Conservation (phyloP, 805 yeast genomes). For the Metschnikowia rubicola region DNA sequence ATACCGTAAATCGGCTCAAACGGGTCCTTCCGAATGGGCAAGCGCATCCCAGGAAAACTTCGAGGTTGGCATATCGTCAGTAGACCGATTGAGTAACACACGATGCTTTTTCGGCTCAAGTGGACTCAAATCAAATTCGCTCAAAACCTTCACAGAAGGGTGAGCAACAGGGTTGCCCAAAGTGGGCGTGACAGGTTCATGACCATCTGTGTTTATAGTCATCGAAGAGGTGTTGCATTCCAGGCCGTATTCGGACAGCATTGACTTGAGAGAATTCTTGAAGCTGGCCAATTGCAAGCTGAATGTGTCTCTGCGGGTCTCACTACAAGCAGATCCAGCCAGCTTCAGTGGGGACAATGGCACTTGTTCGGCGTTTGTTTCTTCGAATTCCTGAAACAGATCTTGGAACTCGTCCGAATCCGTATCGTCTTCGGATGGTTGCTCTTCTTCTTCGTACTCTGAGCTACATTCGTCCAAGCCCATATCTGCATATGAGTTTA, state of each 20-base stretch:
- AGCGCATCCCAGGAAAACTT: conserved; percentile 4
- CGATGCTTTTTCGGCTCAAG: conserved; percentile 13
- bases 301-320: background rate
- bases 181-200: conserved; percentile 13
- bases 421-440: background rate
- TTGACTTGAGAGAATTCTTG: background rate
- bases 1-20: too few species aligned
- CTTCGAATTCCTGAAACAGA: too few species aligned
- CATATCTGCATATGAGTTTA: conserved; percentile 10
- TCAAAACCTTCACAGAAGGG: conserved; percentile 2
- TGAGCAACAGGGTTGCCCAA: background rate
- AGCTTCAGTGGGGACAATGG: too few species aligned
- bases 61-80: background rate
- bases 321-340: background rate
- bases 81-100: background rate
- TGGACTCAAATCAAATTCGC: conserved; percentile 11
- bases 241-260: conserved; percentile 1
- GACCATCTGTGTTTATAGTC: conserved; percentile 1
- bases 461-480: conserved; percentile 6
- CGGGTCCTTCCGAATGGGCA: too few species aligned
- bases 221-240: conserved; percentile 2
- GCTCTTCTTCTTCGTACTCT: background rate
- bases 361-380: too few species aligned
- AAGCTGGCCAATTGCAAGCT: background rate
- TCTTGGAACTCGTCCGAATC: too few species aligned